Conservation (phyloP, 305 asterid species). For the Fraxinus platypoda region DNA sequence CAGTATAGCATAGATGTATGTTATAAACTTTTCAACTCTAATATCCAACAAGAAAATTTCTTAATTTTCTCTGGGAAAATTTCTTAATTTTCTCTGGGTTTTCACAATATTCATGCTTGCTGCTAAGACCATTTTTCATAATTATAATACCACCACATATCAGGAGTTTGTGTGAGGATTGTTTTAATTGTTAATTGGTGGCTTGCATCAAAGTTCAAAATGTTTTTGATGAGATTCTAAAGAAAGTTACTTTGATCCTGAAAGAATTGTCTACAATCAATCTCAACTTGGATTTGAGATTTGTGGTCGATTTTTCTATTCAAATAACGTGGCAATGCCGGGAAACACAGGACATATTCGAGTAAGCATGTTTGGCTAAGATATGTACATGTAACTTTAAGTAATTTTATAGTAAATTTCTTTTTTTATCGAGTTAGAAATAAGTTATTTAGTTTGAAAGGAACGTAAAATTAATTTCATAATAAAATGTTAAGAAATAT, state of each 20-base stretch:
- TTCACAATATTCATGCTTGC: not conserved
- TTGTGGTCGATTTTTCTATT: not conserved
- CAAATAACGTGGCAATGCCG: not conserved
- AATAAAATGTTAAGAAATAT: not conserved
- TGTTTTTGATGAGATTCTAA: not conserved
- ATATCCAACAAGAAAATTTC: conserved; percentile 13
- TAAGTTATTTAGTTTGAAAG: not conserved
- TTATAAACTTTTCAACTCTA: conserved; percentile 18
- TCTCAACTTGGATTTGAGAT: not conserved
- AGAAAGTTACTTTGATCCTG: not conserved
- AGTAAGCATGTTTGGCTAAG: not conserved
- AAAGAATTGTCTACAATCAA: not conserved
- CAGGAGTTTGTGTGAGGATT: not conserved
- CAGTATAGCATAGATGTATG: conserved; percentile 29
- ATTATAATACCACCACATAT: not conserved
- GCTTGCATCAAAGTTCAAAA: not conserved
- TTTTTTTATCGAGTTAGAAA: not conserved
- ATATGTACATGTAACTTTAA: not conserved
- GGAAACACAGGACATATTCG: not conserved
- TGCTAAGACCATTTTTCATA: not conserved
- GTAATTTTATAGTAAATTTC: not conserved
- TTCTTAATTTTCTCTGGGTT: not conserved
- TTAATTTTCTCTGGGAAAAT: too few species aligned
- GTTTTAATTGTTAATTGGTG: not conserved
- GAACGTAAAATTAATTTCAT: not conserved